These are phyloP conservation scores for Globisporangium carolinianum DNA, from an alignment of 352 stramenopile species.

Conservation along the genomic window DNA sequence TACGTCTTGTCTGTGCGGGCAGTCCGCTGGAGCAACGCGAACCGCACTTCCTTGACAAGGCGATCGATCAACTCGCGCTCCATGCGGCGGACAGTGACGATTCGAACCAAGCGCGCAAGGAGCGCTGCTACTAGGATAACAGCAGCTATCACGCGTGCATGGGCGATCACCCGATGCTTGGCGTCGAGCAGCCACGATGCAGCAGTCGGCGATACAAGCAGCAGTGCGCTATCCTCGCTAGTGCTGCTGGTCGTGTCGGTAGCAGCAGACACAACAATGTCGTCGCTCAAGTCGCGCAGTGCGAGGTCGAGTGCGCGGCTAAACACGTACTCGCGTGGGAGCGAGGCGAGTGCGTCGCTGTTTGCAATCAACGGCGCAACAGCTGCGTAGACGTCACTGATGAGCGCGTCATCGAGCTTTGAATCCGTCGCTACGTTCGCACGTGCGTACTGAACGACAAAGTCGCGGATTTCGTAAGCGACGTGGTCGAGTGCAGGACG, in stretches of 20 bases:
- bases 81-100: conserved; percentile 22
- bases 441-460: conserved; percentile 27
- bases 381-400: conserved; percentile 7
- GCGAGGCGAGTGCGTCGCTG: conserved; percentile 27
- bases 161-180: conserved; percentile 35
- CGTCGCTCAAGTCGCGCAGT: conserved; percentile 39
- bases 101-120: too few species aligned
- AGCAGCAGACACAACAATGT: conserved; percentile 38
- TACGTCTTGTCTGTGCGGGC: conserved; percentile 34
- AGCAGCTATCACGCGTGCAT: conserved; percentile 28
- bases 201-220: conserved; percentile 36
- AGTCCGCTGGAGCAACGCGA: conserved; percentile 42
- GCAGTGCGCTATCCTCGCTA: neutral
- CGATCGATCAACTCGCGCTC: conserved; percentile 48
- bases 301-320: conserved; percentile 56
- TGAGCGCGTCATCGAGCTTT: conserved; percentile 41
- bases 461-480: conserved; percentile 36
- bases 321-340: conserved; percentile 50
- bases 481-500: conserved; percentile 37
- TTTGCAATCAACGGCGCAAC: conserved; percentile 20
- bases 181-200: conserved; percentile 49
- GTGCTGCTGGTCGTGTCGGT: conserved; percentile 8
- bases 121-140: too few species aligned
- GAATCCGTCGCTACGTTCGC: conserved; percentile 28
- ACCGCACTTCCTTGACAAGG: conserved; percentile 65